Evolutionary conservation across 257 asterid genomes (phyloP).

Genomic region (Cynanchum wilfordii): DNA sequence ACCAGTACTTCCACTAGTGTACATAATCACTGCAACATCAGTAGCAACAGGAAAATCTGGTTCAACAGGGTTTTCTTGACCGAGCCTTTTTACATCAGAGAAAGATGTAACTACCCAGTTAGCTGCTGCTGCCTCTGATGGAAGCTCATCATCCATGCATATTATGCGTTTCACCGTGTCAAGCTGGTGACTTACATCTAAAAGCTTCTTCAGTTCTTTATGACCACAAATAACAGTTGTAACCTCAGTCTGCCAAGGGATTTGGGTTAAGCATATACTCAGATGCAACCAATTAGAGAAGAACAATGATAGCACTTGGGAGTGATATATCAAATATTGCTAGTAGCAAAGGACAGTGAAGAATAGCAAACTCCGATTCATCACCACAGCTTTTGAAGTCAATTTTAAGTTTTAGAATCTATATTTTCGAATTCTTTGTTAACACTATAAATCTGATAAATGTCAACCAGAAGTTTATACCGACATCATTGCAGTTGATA

Average conservation of each 20-base stretch:
- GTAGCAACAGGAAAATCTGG: conserved; percentile 82
- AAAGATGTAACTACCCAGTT: conserved; percentile 67
- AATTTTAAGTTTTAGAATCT: neutral
- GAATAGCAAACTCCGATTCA: neutral
- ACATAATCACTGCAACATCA: conserved; percentile 95
- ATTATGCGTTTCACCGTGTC: conserved; percentile 81
- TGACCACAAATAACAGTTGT: conserved; percentile 92
- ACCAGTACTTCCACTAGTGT: conserved; percentile 99
- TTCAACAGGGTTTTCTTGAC: conserved; percentile 64
- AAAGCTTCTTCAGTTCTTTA: conserved; percentile 81
- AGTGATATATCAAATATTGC: neutral
- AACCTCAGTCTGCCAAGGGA: conserved; percentile 82
- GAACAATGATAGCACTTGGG: neutral
- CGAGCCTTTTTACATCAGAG: conserved; percentile 64
- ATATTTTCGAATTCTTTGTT: neutral
- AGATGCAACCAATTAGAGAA: neutral
- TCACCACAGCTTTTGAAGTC: neutral
- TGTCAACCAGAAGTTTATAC: neutral
- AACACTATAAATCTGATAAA: neutral
- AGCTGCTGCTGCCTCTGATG: conserved; percentile 44
- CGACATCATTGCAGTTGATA: neutral
- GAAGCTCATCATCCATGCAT: conserved; percentile 76
- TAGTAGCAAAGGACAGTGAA: neutral
- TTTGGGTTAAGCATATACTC: neutral
- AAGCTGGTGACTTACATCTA: conserved; percentile 76